Conservation (phyloP, 2,329 filamentous ascomycete species). For the Monosporascus sp. region DNA sequence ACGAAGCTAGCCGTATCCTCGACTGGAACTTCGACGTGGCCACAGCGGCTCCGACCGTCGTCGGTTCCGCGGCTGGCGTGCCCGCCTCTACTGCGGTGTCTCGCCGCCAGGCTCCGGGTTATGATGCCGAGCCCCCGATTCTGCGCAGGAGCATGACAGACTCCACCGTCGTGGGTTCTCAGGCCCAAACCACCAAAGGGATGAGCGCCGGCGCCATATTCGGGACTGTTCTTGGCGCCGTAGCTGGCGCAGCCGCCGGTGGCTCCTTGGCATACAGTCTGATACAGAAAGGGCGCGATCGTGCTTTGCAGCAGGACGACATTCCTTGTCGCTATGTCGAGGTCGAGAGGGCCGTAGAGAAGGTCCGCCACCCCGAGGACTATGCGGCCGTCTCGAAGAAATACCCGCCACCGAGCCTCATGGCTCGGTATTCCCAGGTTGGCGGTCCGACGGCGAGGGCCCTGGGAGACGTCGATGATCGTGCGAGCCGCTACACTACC, state of each 20-base stretch:
- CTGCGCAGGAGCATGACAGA: constrained; percentile 30
- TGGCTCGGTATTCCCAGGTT: constrained; percentile 30
- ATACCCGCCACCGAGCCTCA: constrained; percentile 30
- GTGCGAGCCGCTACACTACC: constrained; percentile 32
- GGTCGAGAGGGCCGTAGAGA: constrained; percentile 31
- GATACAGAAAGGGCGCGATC: constrained; percentile 50
- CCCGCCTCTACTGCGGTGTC: constrained; percentile 11
- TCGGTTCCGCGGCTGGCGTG: constrained; percentile 10
- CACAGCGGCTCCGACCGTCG: constrained; percentile 18
- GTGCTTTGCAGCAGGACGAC: constrained; percentile 35
- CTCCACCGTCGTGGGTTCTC: constrained; percentile 22
- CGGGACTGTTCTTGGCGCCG: constrained; percentile 69
- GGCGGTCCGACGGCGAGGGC: constrained; percentile 18
- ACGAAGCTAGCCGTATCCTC: constrained; percentile 39
- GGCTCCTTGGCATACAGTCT: constrained; percentile 64
- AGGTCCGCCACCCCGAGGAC: constrained; percentile 31
- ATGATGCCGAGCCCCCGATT: constrained; percentile 18
- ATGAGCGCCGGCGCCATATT: constrained; percentile 60
- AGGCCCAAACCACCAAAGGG: constrained; percentile 30
- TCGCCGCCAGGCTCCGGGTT: constrained; percentile 1
- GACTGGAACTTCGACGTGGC: constrained; percentile 45
- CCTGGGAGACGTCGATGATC: constrained; percentile 34
- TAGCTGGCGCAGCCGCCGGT: constrained; percentile 64
- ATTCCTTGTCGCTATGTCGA: constrained; percentile 35
- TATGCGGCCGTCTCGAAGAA: constrained; percentile 24